Percentiles rank a stretch among this genome's conserved stretches.
Conservation (phyloP, 371 early-diverging fungal species). For the Mucor plumbeus region DNA sequence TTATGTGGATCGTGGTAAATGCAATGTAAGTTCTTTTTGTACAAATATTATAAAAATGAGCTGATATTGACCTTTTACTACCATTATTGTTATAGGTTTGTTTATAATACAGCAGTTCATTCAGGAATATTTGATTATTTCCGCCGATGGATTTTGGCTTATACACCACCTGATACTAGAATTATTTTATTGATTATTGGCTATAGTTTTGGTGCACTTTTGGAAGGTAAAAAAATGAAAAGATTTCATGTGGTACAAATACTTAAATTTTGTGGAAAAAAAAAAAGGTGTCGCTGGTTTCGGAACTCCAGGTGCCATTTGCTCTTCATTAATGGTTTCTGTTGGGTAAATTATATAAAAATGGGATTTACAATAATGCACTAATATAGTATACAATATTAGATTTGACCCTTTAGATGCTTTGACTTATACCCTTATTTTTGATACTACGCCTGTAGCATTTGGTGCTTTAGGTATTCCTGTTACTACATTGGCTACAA, state of each 20-base stretch:
- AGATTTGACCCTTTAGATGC: constrained; percentile 55
- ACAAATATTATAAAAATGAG: background rate
- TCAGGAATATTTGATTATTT: constrained; percentile 55
- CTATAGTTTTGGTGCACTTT: constrained; percentile 50
- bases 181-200: constrained; percentile 50
- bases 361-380: background rate
- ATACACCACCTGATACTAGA: constrained; percentile 53
- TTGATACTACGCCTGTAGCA: constrained; percentile 54
- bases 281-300: constrained; percentile 54
- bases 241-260: background rate
- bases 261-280: constrained; percentile 15
- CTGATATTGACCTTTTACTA: background rate
- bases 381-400: background rate
- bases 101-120: constrained; percentile 48
- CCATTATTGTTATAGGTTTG: constrained; percentile 39
- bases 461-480: constrained; percentile 56
- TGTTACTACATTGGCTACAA: constrained; percentile 51
- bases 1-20: constrained; percentile 62
- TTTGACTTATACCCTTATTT: constrained; percentile 45
- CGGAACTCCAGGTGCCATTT: constrained; percentile 60
- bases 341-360: constrained; percentile 39
- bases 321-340: constrained; percentile 55
- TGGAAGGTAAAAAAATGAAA: constrained; percentile 41
- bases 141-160: constrained; percentile 54
- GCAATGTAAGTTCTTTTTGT: constrained; percentile 37